Conservation (phyloP, 2,329 filamentous ascomycete genomes). For the Coniochaeta prunicola region DNA sequence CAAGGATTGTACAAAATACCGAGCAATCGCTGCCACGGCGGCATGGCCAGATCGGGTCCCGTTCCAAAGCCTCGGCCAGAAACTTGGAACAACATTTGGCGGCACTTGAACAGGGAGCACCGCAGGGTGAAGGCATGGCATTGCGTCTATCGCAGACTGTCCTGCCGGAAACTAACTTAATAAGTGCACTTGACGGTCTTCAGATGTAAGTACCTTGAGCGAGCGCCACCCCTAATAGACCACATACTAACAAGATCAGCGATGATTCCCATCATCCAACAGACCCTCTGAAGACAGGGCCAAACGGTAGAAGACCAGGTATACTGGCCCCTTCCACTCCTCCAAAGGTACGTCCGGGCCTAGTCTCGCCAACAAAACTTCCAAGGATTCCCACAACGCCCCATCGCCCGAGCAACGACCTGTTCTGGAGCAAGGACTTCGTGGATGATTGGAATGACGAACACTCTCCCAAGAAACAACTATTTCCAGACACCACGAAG, state of each 20-base stretch:
- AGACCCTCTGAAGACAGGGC: not conserved
- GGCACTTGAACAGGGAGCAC: not conserved
- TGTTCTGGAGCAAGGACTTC: slow-evolving; percentile 52
- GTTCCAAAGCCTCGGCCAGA: not conserved
- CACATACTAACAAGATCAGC: not conserved
- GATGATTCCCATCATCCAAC: not conserved
- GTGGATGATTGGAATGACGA: slow-evolving; percentile 59
- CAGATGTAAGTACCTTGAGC: not conserved
- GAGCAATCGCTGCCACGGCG: not conserved
- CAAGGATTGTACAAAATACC: not conserved
- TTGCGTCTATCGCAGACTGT: not conserved
- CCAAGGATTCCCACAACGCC: slow-evolving; percentile 44
- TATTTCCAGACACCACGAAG: slow-evolving; percentile 15
- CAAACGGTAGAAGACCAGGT: not conserved
- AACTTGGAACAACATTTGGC: not conserved
- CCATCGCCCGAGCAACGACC: slow-evolving; percentile 44
- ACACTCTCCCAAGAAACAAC: slow-evolving; percentile 30
- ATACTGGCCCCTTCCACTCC: slow-evolving; percentile 12
- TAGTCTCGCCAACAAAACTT: slow-evolving; percentile 26
- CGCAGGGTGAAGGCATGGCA: not conserved
- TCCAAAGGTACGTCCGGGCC: slow-evolving; percentile 9
- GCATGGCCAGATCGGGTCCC: not conserved
- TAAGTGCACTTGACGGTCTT: not conserved
- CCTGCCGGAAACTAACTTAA: not conserved
- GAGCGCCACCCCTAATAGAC: not conserved